phyloP scores from a whole-genome alignment of 129 eudicot species.

The Chrysanthemum makinoi region DNA sequence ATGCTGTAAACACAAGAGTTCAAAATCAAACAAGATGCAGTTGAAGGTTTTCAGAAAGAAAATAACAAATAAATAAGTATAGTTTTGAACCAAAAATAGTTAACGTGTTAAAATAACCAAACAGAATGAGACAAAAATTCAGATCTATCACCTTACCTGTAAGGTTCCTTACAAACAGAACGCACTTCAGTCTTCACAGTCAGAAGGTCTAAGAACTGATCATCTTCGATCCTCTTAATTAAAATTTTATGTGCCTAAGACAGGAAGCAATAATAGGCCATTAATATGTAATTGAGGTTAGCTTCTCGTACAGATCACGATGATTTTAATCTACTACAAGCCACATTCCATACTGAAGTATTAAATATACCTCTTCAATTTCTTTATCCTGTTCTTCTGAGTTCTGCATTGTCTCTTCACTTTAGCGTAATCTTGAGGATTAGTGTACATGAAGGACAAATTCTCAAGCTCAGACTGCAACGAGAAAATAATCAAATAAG shows the following conservation, averaged over 20 bases:
- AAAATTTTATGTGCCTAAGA: constrained; percentile 46
- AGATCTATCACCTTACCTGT: constrained; percentile 51
- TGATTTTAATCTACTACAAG: constrained; percentile 12
- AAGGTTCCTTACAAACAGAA: constrained; percentile 41
- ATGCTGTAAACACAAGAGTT: constrained; percentile 39
- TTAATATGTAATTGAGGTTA: not conserved
- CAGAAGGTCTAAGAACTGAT: constrained; percentile 41
- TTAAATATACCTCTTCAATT: constrained; percentile 62
- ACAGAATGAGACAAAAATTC: not conserved
- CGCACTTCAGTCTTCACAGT: constrained; percentile 39
- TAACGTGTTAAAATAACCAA: too few relatives aligned
- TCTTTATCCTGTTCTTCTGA: constrained; percentile 91
- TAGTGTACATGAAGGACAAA: constrained; percentile 96
- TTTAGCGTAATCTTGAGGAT: constrained; percentile 85
- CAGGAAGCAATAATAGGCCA: constrained; percentile 19
- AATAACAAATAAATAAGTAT: not conserved
- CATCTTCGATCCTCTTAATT: constrained; percentile 39
- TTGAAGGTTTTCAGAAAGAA: constrained; percentile 4
- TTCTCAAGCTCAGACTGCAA: constrained; percentile 69
- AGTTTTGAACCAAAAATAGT: not conserved
- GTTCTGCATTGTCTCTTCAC: constrained; percentile 81
- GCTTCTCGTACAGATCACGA: constrained; percentile 4
- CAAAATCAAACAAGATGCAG: constrained; percentile 11
- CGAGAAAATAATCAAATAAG: not conserved
- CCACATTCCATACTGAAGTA: constrained; percentile 12